Percentiles rank a stretch among this genome's conserved stretches.
Conservation (phyloP, 2,329 filamentous ascomycete species). For the Epicoccum sorghinum region DNA sequence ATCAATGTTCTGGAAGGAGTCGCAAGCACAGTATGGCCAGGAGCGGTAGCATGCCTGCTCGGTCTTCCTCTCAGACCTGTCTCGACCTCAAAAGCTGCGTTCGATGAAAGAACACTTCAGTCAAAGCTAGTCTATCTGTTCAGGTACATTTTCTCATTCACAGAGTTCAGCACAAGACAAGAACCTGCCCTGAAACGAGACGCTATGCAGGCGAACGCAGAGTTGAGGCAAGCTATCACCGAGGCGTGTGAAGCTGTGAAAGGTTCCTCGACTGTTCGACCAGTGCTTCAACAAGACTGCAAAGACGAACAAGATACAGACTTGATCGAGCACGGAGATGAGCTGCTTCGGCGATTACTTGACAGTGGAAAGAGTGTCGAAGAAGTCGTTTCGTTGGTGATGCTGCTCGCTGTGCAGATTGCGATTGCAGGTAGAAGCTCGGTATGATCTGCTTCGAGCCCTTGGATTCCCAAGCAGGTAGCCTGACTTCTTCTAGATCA, state of each 20-base stretch:
- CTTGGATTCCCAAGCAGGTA: no score
- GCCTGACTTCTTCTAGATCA: not conserved
- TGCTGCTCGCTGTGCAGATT: no score
- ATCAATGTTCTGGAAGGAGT: not conserved
- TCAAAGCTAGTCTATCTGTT: no score
- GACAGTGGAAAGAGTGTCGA: not conserved
- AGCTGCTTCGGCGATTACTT: not conserved
- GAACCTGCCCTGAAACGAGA: not conserved
- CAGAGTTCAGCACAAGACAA: not conserved
- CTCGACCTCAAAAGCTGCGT: no score
- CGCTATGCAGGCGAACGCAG: constrained; percentile 58
- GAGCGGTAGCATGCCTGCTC: not conserved
- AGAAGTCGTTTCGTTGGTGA: not conserved
- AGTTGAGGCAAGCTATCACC: not conserved
- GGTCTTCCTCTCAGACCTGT: no score
- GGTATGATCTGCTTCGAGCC: no score
- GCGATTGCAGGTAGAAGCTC: no score
- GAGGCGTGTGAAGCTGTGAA: not conserved
- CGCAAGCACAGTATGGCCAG: not conserved
- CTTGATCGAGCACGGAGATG: not conserved
- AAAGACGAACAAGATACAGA: constrained; percentile 51
- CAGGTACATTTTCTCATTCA: not conserved
- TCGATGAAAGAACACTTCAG: no score
- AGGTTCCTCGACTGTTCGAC: not conserved
- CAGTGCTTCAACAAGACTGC: constrained; percentile 71